A percentile compares a stretch with the other conserved stretches of the same genome.
phyloP scores from a whole-genome alignment of 75 land plant genomes.

The Picea glauca region DNA sequence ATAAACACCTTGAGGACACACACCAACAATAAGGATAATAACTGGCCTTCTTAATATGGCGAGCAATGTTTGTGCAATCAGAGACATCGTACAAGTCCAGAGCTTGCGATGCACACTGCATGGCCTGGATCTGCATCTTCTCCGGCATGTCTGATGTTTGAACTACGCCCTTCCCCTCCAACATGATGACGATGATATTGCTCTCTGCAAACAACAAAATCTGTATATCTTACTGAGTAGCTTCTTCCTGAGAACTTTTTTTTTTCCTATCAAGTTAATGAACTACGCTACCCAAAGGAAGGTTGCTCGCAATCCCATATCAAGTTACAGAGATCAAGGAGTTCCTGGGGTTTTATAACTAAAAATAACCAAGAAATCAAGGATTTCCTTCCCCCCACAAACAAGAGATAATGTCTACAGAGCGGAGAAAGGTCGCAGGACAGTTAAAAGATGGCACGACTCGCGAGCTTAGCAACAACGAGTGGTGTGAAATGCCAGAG shows the following conservation, averaged over 20 bases:
- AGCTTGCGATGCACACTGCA: constrained; percentile 78
- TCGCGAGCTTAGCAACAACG: no score
- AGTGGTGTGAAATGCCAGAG: no score
- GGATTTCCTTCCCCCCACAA: neutral
- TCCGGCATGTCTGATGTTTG: constrained; percentile 81
- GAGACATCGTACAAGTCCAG: constrained; percentile 66
- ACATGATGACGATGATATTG: constrained; percentile 25
- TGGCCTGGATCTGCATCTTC: constrained; percentile 87
- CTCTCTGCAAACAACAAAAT: neutral
- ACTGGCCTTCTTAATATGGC: constrained; percentile 70
- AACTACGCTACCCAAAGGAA: neutral
- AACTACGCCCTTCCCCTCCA: constrained; percentile 81
- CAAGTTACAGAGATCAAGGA: neutral
- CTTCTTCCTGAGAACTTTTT: no score
- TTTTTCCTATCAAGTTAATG: neutral
- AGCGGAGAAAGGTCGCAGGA: neutral
- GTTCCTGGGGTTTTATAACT: no score
- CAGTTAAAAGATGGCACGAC: neutral
- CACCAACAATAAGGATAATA: neutral
- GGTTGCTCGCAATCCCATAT: neutral
- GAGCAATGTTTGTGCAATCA: constrained; percentile 74
- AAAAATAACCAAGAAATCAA: neutral
- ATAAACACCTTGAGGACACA: no score
- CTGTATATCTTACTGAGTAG: no score
- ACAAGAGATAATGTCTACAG: neutral